Evolutionary conservation across 768 basidiomycete species (phyloP).

Genomic region (Stropharia rugosoannulata): DNA sequence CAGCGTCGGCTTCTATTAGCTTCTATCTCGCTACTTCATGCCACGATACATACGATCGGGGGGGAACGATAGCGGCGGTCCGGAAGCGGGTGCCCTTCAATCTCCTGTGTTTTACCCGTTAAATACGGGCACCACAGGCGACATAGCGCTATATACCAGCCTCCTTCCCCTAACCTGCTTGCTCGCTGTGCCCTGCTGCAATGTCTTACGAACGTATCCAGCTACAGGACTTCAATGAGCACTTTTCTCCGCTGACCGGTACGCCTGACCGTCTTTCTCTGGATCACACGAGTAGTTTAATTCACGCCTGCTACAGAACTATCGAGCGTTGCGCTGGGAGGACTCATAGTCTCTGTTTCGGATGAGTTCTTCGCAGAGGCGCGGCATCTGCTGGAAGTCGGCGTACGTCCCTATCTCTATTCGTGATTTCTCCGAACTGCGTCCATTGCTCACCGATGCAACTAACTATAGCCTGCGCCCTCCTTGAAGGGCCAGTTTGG

Average conservation of each 20-base stretch:
- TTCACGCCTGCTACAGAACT: slow-evolving; percentile 57
- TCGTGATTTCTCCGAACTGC: neutral
- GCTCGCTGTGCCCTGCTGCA: neutral
- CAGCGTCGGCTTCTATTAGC: neutral
- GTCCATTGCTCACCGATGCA: slow-evolving; percentile 4
- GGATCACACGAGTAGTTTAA: slow-evolving; percentile 33
- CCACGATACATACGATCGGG: slow-evolving; percentile 1
- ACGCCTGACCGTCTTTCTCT: slow-evolving; percentile 12
- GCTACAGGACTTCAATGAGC: slow-evolving; percentile 43
- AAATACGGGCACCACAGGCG: neutral
- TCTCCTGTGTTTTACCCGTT: neutral
- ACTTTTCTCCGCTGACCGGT: slow-evolving; percentile 56
- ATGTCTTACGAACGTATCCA: slow-evolving; percentile 46
- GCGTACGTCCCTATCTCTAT: slow-evolving; percentile 45
- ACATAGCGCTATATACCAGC: neutral
- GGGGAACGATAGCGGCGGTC: slow-evolving; percentile 4
- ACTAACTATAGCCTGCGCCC: slow-evolving; percentile 62
- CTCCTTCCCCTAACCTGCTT: neutral
- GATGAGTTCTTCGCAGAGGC: slow-evolving; percentile 97
- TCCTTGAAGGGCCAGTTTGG: slow-evolving; percentile 97
- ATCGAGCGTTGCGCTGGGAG: slow-evolving; percentile 84
- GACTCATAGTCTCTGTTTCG: slow-evolving; percentile 69
- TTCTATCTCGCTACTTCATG: slow-evolving; percentile 3
- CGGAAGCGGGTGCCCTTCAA: neutral
- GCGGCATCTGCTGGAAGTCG: slow-evolving; percentile 76